A percentile compares a stretch with the other conserved stretches of the same genome.
phyloP scores from a whole-genome alignment of 2,329 filamentous ascomycete species.

The Geosmithia putterillii region DNA sequence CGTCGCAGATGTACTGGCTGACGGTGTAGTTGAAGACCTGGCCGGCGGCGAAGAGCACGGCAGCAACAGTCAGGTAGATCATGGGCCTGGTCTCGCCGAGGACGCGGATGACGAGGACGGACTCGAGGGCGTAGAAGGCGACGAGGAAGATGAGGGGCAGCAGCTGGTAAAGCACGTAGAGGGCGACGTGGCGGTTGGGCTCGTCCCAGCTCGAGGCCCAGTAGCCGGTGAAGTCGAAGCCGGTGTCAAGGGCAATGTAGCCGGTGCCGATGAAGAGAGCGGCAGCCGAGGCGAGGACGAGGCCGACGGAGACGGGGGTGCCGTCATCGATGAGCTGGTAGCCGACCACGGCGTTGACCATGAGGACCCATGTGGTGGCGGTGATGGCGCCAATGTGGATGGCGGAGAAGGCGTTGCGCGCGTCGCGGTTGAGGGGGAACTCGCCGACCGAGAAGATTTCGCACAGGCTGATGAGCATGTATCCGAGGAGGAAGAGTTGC shows the following conservation, averaged over 20 bases:
- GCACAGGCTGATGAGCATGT: constrained; percentile 79
- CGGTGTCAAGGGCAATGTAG: constrained; percentile 92
- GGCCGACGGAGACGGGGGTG: constrained; percentile 67
- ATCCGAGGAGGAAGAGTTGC: constrained; percentile 82
- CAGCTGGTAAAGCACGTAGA: constrained; percentile 91
- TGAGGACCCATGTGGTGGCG: constrained; percentile 78
- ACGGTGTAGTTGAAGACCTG: constrained; percentile 95
- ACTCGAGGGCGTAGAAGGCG: constrained; percentile 73
- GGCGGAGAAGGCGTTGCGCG: constrained; percentile 76
- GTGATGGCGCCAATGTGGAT: constrained; percentile 84
- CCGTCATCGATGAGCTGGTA: constrained; percentile 93
- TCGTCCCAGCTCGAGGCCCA: constrained; percentile 50
- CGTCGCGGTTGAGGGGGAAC: constrained; percentile 61
- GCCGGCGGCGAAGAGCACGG: constrained; percentile 74
- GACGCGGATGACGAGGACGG: constrained; percentile 71
- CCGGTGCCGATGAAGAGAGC: constrained; percentile 79
- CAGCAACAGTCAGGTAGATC: constrained; percentile 68
- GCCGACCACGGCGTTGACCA: constrained; percentile 85
- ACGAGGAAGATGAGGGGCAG: constrained; percentile 82
- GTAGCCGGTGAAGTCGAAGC: constrained; percentile 69
- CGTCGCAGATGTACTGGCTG: constrained; percentile 80
- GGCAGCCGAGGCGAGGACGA: constrained; percentile 59
- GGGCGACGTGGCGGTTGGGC: constrained; percentile 64
- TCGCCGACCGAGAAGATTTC: constrained; percentile 94
- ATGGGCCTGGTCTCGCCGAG: constrained; percentile 87